phyloP scores from a whole-genome alignment of 2,329 filamentous ascomycete genomes.

The Venturia oleaginea region DNA sequence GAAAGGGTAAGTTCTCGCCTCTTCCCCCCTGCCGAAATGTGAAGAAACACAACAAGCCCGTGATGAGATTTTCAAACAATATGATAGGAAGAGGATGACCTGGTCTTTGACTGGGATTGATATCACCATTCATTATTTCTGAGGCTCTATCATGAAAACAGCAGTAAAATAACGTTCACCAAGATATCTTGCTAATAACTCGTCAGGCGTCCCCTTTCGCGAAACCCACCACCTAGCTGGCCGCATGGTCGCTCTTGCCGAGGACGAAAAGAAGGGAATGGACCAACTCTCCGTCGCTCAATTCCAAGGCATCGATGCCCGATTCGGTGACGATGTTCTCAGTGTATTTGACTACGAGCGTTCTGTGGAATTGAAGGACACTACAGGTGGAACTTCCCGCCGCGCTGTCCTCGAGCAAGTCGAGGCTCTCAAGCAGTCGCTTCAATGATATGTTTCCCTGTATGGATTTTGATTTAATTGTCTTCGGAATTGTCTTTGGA shows the following conservation, averaged over 20 bases:
- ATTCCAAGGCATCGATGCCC: constrained; percentile 56
- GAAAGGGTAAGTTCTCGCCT: constrained; percentile 34
- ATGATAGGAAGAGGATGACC: constrained; percentile 5
- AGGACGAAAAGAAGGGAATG: constrained; percentile 58
- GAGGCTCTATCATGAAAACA: background rate
- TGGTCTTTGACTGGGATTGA: background rate
- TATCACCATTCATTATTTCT: background rate
- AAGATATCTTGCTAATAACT: background rate
- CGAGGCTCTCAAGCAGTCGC: constrained; percentile 34
- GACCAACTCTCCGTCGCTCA: constrained; percentile 59
- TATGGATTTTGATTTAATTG: background rate
- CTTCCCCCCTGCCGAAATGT: background rate
- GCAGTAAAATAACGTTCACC: background rate
- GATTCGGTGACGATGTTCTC: constrained; percentile 63
- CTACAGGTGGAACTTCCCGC: constrained; percentile 70
- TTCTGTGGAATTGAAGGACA: constrained; percentile 69
- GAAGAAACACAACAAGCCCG: background rate
- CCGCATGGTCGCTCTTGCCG: constrained; percentile 61
- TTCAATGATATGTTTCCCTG: background rate
- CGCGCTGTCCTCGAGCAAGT: constrained; percentile 58
- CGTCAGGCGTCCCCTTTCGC: constrained; percentile 58
- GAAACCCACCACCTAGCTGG: constrained; percentile 75
- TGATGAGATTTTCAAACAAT: constrained; percentile 3
- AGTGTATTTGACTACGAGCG: constrained; percentile 71
- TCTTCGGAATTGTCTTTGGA: background rate